Evolutionary conservation across 441 rosid species (phyloP), one percentile per base, ranked within the genome.

Genomic region (Populus trichocarpa): DNA sequence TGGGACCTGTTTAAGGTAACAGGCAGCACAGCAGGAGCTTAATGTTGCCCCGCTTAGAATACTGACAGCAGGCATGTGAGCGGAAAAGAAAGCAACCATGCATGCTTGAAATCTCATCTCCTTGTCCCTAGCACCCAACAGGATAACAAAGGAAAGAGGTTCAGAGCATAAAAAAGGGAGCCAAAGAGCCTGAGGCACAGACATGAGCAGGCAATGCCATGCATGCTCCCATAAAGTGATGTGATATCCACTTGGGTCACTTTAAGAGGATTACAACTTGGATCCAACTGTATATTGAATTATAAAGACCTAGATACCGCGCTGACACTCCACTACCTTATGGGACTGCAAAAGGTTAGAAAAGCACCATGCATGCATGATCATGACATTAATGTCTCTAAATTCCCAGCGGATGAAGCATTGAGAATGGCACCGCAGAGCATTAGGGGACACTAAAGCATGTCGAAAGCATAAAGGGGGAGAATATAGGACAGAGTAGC

Each of bases 301-400:
- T 42, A 35, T 53, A 73, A 32, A 69, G 18, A 50, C 59, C 40
- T 26, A 26, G 53, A 70, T 36, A 66, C 69, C 33, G 73, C 28
- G 0, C 40, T 63, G 73, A 71, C 68, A 69, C 69, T 69, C 35
- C 73, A 67, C 35, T n/a, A 35, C 33, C 23, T 53, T 23, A 66
- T 13, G 36, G 57, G 8, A 36, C 69, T 76, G 30, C 77, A 71
- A 32, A 12, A 22, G 28, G 28, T 64, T 8, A 63, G 59, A 12
- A 25, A 42, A 61, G 68, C 65, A 66, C 67, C 65, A 46, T 69
- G 38, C 23, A 46, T 33, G 64, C 26, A 32, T 59, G 22, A 36
- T 80, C 78, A 65, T 70, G 53, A 83, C 72, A 71, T 79, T 79
- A 40, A n/a, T 63, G 86, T 64, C 86, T 40, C 64, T 50, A 26